These are phyloP conservation scores for Buxus sempervirens DNA, from an alignment of 164 flowering plant species.

Conservation along the genomic window DNA sequence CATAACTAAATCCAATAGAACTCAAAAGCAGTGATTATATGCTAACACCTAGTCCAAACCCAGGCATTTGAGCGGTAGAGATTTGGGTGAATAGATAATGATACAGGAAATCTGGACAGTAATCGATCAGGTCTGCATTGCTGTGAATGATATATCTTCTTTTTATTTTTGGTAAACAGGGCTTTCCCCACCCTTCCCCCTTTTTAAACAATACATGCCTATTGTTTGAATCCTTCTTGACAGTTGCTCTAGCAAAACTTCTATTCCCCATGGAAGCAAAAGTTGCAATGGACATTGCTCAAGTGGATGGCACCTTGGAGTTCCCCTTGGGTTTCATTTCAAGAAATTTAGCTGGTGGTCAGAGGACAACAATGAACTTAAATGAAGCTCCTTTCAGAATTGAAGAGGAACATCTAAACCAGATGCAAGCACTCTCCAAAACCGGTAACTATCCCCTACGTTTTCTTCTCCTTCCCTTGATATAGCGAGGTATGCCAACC, in stretches of 20 bases:
- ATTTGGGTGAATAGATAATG: too few species aligned
- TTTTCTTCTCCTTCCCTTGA: not conserved
- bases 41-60: too few species aligned
- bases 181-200: too few species aligned
- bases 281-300: conserved; percentile 85
- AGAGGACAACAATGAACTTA: conserved; percentile 51
- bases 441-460: conserved; percentile 45
- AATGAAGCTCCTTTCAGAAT: conserved; percentile 75
- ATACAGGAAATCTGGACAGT: too few species aligned
- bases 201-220: not conserved
- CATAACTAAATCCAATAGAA: too few species aligned
- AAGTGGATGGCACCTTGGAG: conserved; percentile 69
- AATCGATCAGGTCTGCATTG: too few species aligned
- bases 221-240: not conserved
- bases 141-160: too few species aligned
- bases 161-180: too few species aligned
- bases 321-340: conserved; percentile 30
- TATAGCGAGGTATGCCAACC: too few species aligned
- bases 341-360: conserved; percentile 27
- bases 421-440: conserved; percentile 70
- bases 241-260: conserved; percentile 78
- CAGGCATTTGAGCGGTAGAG: too few species aligned
- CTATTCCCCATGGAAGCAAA: conserved; percentile 83
- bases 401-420: conserved; percentile 63
- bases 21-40: too few species aligned